phyloP scores from a whole-genome alignment of 306 rosid genomes.

The Inga oerstediana region DNA sequence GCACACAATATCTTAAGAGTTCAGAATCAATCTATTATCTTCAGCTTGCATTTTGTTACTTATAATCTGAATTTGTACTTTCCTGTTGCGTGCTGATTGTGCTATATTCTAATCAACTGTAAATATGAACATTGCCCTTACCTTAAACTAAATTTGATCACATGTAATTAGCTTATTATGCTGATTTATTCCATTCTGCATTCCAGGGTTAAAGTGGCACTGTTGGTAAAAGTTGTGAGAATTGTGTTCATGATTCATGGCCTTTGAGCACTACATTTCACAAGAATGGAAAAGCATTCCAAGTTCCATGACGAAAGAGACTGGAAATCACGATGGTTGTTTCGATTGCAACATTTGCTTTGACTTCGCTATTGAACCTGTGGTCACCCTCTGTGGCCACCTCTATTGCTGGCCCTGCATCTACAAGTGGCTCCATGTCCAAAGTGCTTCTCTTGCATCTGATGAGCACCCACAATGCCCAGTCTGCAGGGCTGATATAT shows the following conservation, averaged over 20 bases:
- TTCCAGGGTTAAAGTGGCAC: constrained; percentile 35
- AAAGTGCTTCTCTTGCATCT: constrained; percentile 69
- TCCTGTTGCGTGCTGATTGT: not conserved
- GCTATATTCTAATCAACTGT: constrained; percentile 13
- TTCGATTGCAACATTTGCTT: constrained; percentile 96
- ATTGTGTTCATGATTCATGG: constrained; percentile 52
- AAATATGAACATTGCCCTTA: not conserved
- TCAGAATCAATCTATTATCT: not conserved
- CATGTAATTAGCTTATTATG: constrained; percentile 7
- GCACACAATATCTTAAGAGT: not conserved
- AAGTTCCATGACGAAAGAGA: constrained; percentile 44
- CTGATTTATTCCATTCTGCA: constrained; percentile 38
- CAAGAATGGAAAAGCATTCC: constrained; percentile 58
- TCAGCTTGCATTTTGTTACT: not conserved
- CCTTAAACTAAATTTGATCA: not conserved
- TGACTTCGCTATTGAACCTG: constrained; percentile 78
- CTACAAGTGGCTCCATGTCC: constrained; percentile 87
- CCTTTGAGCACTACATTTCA: constrained; percentile 53
- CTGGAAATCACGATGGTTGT: constrained; percentile 52
- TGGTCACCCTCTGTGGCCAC: constrained; percentile 94
- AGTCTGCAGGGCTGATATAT: constrained; percentile 85
- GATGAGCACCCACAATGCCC: constrained; percentile 93
- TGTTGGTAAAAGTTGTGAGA: constrained; percentile 27
- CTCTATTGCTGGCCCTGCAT: constrained; percentile 98
- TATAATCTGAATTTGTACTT: not conserved